These are phyloP conservation scores for Penicillium canariense DNA, from an alignment of 495 filamentous ascomycete species.

Conservation along the genomic window DNA sequence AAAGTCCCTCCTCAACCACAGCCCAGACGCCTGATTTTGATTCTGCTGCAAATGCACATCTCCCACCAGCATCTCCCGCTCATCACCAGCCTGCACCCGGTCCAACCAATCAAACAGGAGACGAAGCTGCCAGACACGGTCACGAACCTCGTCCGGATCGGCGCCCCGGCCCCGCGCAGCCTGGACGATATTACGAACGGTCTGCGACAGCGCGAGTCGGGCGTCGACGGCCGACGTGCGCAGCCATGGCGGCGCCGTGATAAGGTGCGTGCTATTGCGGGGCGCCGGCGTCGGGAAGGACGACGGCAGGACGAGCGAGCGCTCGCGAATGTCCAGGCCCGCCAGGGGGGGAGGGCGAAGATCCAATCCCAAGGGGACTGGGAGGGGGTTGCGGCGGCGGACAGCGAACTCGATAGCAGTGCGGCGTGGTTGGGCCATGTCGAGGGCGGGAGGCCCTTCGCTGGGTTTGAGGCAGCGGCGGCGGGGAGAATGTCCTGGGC, in stretches of 20 bases:
- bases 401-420: constrained; percentile 21
- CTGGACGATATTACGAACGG: constrained; percentile 55
- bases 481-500: constrained; percentile 39
- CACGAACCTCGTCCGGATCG: constrained; percentile 47
- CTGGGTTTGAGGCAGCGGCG: constrained; percentile 21
- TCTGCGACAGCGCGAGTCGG: constrained; percentile 65
- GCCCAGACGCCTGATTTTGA: constrained; percentile 29
- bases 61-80: constrained; percentile 34
- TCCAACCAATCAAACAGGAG: constrained; percentile 84
- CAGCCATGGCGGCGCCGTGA: constrained; percentile 39
- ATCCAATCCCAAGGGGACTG: constrained; percentile 69
- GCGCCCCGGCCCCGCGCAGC: constrained; percentile 33
- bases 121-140: constrained; percentile 70
- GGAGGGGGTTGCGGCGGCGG: constrained; percentile 37
- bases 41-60: constrained; percentile 25
- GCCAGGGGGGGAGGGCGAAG: constrained; percentile 61
- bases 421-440: constrained; percentile 23
- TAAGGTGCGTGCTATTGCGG: constrained; percentile 36
- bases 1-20: constrained; percentile 44
- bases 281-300: constrained; percentile 38
- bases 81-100: constrained; percentile 31
- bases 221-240: constrained; percentile 73
- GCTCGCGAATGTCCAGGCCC: constrained; percentile 72
- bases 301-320: constrained; percentile 67
- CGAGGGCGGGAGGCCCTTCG: constrained; percentile 33